Conservation (phyloP, 148 eudicot genomes). For the Rhododendron ovatum region DNA sequence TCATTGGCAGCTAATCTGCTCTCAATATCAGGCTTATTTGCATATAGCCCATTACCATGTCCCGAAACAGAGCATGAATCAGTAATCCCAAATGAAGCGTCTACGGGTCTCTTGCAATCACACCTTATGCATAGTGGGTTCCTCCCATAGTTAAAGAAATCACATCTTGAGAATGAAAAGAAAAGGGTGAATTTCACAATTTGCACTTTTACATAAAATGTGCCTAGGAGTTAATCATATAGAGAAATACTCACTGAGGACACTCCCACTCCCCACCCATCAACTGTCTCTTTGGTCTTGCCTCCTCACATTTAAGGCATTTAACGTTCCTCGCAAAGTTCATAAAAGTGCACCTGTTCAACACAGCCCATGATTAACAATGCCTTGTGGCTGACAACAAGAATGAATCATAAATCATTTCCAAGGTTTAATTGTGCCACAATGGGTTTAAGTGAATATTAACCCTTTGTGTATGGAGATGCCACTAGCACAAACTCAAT, state of each 20-base stretch:
- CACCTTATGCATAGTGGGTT: constrained; percentile 70
- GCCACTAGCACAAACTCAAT: neutral
- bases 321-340: constrained; percentile 72
- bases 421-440: neutral
- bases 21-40: constrained; percentile 18
- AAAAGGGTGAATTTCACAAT: constrained; percentile 5
- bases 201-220: neutral
- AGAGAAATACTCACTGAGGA: constrained; percentile 69
- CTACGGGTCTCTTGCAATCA: constrained; percentile 62
- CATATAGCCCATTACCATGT: constrained; percentile 12
- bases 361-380: constrained; percentile 13
- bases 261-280: constrained; percentile 93
- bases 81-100: constrained; percentile 11
- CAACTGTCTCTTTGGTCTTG: constrained; percentile 59
- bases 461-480: neutral
- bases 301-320: constrained; percentile 77
- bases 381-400: neutral
- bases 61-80: constrained; percentile 15
- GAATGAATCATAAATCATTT: neutral
- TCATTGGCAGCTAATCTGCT: constrained; percentile 27
- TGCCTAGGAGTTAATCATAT: neutral
- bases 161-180: constrained; percentile 45
- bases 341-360: constrained; percentile 84
- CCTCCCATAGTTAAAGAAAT: constrained; percentile 69
- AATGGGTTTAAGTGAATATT: neutral